Evolutionary conservation across 1,284 basidiomycete species (phyloP).

Genomic region (Sphaerobolus stellatus): DNA sequence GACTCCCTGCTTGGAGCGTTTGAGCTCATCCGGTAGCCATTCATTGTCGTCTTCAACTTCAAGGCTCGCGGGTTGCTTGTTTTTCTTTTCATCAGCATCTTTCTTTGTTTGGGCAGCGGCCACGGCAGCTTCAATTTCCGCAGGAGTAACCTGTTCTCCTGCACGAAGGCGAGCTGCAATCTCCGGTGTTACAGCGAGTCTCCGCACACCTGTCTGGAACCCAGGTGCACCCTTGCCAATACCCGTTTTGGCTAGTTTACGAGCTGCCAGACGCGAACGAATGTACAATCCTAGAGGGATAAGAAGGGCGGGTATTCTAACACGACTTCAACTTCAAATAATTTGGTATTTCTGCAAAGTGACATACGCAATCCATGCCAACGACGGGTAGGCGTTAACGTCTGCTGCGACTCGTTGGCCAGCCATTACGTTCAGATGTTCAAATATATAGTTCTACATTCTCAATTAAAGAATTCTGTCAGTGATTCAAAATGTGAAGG

Average conservation of each 20-base stretch:
- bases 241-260: conserved; percentile 9
- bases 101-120: background rate
- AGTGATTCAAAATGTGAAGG: too few relatives aligned
- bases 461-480: too few relatives aligned
- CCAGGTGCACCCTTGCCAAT: conserved; percentile 11
- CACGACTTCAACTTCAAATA: background rate
- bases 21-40: conserved; percentile 8
- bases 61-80: background rate
- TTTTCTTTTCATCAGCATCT: background rate
- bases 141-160: conserved; percentile 8
- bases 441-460: too few relatives aligned
- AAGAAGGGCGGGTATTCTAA: conserved; percentile 6
- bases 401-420: background rate
- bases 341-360: background rate
- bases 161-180: conserved; percentile 8
- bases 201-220: conserved; percentile 7
- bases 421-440: too few relatives aligned
- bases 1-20: background rate
- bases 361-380: background rate
- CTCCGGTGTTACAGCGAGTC: conserved; percentile 9
- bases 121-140: conserved; percentile 8
- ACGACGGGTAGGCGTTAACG: background rate
- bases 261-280: conserved; percentile 7
- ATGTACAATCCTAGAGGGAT: conserved; percentile 7
- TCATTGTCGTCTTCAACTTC: background rate